phyloP scores from a whole-genome alignment of 345 rosid species.

The Clausena lansium region DNA sequence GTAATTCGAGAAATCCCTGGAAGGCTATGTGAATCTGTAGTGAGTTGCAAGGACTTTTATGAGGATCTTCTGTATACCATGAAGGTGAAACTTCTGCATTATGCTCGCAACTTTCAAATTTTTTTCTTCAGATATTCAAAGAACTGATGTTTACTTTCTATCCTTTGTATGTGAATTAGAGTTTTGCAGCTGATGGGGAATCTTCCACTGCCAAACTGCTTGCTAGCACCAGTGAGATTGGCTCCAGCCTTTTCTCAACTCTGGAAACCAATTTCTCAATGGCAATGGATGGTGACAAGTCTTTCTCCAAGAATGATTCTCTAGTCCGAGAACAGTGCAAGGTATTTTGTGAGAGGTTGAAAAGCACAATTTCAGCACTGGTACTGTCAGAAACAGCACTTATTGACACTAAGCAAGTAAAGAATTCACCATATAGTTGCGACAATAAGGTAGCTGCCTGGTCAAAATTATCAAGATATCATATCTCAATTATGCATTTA shows the following conservation, averaged over 20 bases:
- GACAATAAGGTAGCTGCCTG: slow-evolving; percentile 74
- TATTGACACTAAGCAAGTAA: slow-evolving; percentile 30
- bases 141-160: slow-evolving; percentile 16
- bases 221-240: slow-evolving; percentile 48
- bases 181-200: slow-evolving; percentile 40
- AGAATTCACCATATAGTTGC: slow-evolving; percentile 31
- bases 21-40: slow-evolving; percentile 45
- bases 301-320: slow-evolving; percentile 26
- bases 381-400: slow-evolving; percentile 34
- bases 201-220: slow-evolving; percentile 54
- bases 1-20: slow-evolving; percentile 44
- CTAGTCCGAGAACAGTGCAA: slow-evolving; percentile 44
- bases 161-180: slow-evolving; percentile 36
- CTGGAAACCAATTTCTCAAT: slow-evolving; percentile 49
- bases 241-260: slow-evolving; percentile 55
- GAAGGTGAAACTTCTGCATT: slow-evolving; percentile 49
- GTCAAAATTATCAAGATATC: slow-evolving; percentile 51
- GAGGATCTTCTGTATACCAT: slow-evolving; percentile 44
- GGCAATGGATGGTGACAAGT: slow-evolving; percentile 30
- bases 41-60: slow-evolving; percentile 49
- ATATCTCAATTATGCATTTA: slow-evolving; percentile 38
- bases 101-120: not conserved
- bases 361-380: slow-evolving; percentile 38
- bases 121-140: not conserved
- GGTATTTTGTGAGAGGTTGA: slow-evolving; percentile 45